Evolutionary conservation across 352 stramenopile species (phyloP).

Genomic region (Thraustotheca clavata): DNA sequence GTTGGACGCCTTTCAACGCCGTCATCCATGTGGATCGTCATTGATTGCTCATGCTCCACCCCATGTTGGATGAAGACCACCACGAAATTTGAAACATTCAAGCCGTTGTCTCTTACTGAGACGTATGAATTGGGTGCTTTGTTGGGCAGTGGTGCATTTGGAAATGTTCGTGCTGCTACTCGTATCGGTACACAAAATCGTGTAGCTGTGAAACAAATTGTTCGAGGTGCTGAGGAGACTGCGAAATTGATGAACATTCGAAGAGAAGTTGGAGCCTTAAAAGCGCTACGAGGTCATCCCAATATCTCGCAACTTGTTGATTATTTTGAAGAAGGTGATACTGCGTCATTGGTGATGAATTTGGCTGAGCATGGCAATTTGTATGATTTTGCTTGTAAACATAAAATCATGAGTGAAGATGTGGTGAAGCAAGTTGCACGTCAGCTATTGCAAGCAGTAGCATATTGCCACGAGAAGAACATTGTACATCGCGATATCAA

Average conservation of each 20-base stretch:
- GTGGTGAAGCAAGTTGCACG: conserved; percentile 46
- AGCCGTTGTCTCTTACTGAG: too few relatives aligned
- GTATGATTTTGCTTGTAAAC: neutral
- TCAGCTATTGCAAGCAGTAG: conserved; percentile 46
- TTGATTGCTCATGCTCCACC: too few relatives aligned
- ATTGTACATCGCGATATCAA: conserved; percentile 72
- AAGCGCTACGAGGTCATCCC: neutral
- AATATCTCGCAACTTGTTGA: neutral
- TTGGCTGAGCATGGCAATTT: neutral
- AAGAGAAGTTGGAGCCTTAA: neutral
- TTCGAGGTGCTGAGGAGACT: too few relatives aligned
- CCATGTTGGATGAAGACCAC: too few relatives aligned
- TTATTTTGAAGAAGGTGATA: conserved; percentile 1
- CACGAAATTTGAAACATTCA: too few relatives aligned
- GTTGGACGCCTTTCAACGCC: too few relatives aligned
- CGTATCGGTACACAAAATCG: too few relatives aligned
- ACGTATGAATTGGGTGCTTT: too few relatives aligned
- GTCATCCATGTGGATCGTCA: too few relatives aligned
- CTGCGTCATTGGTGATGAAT: neutral
- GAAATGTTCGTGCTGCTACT: too few relatives aligned
- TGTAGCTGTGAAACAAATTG: too few relatives aligned
- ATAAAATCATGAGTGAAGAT: conserved; percentile 29
- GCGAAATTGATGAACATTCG: neutral
- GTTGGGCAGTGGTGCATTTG: too few relatives aligned
- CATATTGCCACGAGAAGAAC: conserved; percentile 49